Evolutionary conservation across 2,329 filamentous ascomycete species (phyloP).

Genomic region (Cladobotryum protrusum): DNA sequence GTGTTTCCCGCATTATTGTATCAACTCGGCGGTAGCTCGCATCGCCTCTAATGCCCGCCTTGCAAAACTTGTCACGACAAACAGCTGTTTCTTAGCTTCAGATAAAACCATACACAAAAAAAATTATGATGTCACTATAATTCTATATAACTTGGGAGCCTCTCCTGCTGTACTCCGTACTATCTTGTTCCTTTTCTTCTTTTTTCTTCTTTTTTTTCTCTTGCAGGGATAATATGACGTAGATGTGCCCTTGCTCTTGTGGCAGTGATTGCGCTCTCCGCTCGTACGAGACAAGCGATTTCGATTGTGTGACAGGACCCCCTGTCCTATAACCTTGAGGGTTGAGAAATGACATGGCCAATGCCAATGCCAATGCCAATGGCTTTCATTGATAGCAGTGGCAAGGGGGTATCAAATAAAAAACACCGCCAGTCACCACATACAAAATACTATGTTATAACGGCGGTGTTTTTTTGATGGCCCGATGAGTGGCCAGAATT

Average conservation of each 20-base stretch:
- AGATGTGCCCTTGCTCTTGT: neutral
- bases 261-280: neutral
- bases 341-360: neutral
- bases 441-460: too few species aligned
- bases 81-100: constrained; percentile 38
- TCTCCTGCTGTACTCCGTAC: too few species aligned
- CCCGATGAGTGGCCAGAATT: too few species aligned
- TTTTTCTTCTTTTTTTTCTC: neutral
- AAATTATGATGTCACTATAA: constrained; percentile 13
- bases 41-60: constrained; percentile 32
- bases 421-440: too few species aligned
- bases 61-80: constrained; percentile 35
- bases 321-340: constrained; percentile 3
- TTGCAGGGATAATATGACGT: constrained; percentile 5
- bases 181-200: neutral
- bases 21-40: constrained; percentile 14
- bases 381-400: too few species aligned
- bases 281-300: neutral
- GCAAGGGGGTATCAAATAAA: too few species aligned
- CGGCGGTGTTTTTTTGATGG: too few species aligned
- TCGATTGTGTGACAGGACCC: neutral
- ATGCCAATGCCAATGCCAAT: neutral
- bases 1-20: constrained; percentile 11
- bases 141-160: neutral
- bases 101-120: constrained; percentile 30